These are phyloP conservation scores for Saksenaea oblongispora DNA, from an alignment of 371 early-diverging fungal species.

Conservation along the genomic window DNA sequence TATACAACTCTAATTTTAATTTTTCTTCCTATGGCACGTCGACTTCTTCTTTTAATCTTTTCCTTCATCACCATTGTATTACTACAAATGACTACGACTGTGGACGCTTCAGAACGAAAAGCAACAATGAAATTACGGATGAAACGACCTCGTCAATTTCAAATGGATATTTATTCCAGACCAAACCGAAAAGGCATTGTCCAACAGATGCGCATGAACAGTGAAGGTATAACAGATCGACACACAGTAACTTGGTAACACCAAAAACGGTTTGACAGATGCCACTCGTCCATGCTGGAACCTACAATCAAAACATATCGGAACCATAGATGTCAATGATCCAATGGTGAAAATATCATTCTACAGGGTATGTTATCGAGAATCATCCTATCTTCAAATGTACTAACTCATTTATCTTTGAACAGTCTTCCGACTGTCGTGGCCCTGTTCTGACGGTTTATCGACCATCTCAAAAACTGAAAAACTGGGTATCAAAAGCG, in stretches of 20 bases:
- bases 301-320: slow-evolving; percentile 11
- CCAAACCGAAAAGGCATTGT: slow-evolving; percentile 14
- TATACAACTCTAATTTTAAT: background rate
- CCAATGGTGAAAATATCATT: slow-evolving; percentile 13
- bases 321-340: slow-evolving; percentile 12
- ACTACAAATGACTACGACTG: background rate
- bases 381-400: background rate
- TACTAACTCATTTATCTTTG: background rate
- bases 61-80: background rate
- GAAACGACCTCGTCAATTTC: slow-evolving; percentile 12
- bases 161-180: slow-evolving; percentile 14
- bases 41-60: background rate
- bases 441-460: slow-evolving; percentile 3
- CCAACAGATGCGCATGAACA: slow-evolving; percentile 14
- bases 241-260: background rate
- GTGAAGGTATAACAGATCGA: background rate
- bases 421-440: slow-evolving; percentile 11
- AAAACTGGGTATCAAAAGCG: slow-evolving; percentile 6
- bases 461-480: slow-evolving; percentile 2
- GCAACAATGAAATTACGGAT: background rate
- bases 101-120: background rate
- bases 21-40: background rate
- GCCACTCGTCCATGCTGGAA: slow-evolving; percentile 7
- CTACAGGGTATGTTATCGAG: slow-evolving; percentile 5
- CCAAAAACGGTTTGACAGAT: background rate